Evolutionary conservation across 805 yeast genomes (phyloP), one percentile per base, ranked within the genome.

Genomic region (Ogataea pignaliae): DNA sequence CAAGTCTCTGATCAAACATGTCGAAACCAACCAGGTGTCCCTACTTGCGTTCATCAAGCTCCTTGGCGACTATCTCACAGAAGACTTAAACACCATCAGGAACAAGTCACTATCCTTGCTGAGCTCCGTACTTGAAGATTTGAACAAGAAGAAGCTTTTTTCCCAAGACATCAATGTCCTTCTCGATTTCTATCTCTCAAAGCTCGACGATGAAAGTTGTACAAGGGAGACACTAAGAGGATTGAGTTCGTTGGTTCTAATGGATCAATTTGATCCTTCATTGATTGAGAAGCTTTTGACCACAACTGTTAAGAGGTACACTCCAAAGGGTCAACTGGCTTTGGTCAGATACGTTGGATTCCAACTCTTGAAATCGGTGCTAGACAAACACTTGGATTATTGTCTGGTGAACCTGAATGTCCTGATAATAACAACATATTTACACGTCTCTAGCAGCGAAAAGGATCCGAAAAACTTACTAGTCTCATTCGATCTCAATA

Each of bases 391-490:
- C 44, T 37, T 50, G 2, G 57, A 54, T 9, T 59, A 50, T 18
- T 40, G 47, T 28, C 45, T 55, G 16, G 46, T 40, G 3, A 44
- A 59, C 9, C 46, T 64, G 18, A 66, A 66, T 21, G 76, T 75
- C 29, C 52, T 60, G 3, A 79, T 73, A 41, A 71, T 87, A 30
- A 61, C 73, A 33, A 62, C 84, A 0, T 90, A 85, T 51, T 58
- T 87, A 31, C 79, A 80, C 45, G 58, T 88, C 28, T 86, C 95
- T 2, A 71, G 79, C 13, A 95, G 95, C 33, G 99, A 93, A 58
- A 95, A 93, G 55, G 99, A 93, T 63, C 99, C 99, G 3, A 74
- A 85, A 47, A 93, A 95, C 63, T 69, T 93, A 49, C 60, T 93
- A 54, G 48, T 76, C 1, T 85, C 95, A 1, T 87, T 91, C 54